These are phyloP conservation scores for Ehretia macrophylla DNA, from an alignment of 257 asterid genomes.

Conservation along the genomic window DNA sequence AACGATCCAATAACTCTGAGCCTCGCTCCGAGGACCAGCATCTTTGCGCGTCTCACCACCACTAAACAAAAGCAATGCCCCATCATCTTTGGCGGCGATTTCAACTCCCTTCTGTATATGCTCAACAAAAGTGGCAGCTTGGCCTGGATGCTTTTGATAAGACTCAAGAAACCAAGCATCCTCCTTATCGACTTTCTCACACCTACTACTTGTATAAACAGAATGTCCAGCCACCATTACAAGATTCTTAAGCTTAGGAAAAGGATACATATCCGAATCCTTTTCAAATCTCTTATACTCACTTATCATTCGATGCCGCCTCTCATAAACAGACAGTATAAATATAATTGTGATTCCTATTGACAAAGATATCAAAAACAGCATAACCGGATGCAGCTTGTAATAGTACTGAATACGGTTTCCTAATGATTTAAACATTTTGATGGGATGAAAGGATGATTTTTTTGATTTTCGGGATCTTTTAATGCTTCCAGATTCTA, in stretches of 20 bases:
- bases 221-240: slow-evolving; percentile 99
- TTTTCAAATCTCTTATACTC: slow-evolving; percentile 35
- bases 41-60: slow-evolving; percentile 98
- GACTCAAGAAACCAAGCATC: slow-evolving; percentile 89
- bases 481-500: slow-evolving; percentile 70
- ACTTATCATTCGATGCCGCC: slow-evolving; percentile 29
- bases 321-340: slow-evolving; percentile 38
- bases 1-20: slow-evolving; percentile 92
- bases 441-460: slow-evolving; percentile 28
- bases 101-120: slow-evolving; percentile 87
- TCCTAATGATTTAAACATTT: slow-evolving; percentile 61
- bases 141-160: slow-evolving; percentile 93
- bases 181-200: slow-evolving; percentile 85
- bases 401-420: slow-evolving; percentile 48
- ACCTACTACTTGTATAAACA: slow-evolving; percentile 78
- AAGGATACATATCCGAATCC: slow-evolving; percentile 53
- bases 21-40: slow-evolving; percentile 94
- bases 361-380: slow-evolving; percentile 47
- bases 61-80: slow-evolving; percentile 76
- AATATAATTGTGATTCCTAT: slow-evolving; percentile 44
- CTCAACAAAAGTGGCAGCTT: slow-evolving; percentile 82
- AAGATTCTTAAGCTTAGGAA: slow-evolving; percentile 58
- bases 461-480: slow-evolving; percentile 49
- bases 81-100: slow-evolving; percentile 54
- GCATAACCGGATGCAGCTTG: slow-evolving; percentile 64